Evolutionary conservation across 208 protist species (phyloP).

Genomic region (Leishmania tropica): DNA sequence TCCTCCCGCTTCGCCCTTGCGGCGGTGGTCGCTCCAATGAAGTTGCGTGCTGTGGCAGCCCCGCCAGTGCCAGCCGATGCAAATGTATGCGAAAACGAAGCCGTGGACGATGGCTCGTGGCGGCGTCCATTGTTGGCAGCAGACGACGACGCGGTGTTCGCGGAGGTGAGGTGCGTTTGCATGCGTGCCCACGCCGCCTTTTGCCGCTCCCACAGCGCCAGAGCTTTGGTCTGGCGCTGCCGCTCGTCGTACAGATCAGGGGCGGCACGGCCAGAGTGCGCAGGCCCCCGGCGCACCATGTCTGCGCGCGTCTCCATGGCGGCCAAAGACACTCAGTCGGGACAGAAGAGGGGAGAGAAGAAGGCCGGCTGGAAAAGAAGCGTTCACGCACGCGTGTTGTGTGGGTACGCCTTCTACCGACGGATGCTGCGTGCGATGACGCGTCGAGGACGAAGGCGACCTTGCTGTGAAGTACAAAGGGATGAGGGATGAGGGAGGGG

Average conservation of each 20-base stretch:
- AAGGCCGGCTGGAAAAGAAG: background rate
- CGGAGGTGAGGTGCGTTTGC: constrained; percentile 27
- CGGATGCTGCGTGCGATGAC: background rate
- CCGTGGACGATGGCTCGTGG: background rate
- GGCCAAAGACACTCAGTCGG: background rate
- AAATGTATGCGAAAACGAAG: background rate
- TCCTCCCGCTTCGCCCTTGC: constrained; percentile 63
- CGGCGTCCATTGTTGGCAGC: background rate
- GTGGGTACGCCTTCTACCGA: background rate
- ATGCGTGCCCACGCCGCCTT: constrained; percentile 58
- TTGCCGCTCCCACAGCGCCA: constrained; percentile 71
- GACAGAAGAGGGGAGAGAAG: background rate
- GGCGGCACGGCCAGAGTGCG: background rate
- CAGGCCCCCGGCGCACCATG: background rate
- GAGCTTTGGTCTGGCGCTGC: constrained; percentile 67
- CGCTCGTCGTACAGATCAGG: constrained; percentile 47
- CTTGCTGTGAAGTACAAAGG: background rate
- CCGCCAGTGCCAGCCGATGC: background rate
- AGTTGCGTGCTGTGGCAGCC: constrained; percentile 33
- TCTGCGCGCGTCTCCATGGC: constrained; percentile 5
- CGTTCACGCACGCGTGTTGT: background rate
- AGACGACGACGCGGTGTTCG: constrained; percentile 7
- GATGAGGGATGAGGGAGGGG: background rate
- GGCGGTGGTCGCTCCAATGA: constrained; percentile 33
- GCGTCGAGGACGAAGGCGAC: background rate